Conservation (phyloP, 2,329 filamentous ascomycete species). For the Colletotrichum spinosum region DNA sequence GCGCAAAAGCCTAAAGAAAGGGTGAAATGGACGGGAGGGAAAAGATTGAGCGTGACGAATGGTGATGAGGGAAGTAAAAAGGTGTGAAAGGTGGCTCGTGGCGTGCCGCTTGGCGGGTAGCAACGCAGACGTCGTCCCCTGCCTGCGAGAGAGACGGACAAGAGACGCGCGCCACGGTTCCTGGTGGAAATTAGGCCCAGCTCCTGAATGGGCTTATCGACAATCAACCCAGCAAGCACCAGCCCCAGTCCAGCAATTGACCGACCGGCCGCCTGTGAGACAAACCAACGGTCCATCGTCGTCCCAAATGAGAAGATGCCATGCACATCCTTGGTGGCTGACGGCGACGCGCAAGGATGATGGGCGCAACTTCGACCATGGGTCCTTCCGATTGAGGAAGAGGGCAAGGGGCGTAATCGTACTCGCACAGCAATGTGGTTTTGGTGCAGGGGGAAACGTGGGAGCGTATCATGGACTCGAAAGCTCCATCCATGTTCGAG, state of each 20-base stretch:
- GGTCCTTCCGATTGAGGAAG: not conserved
- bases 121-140: conserved; percentile 20
- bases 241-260: too few relatives aligned
- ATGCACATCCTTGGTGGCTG: too few relatives aligned
- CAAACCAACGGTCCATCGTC: too few relatives aligned
- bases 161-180: conserved; percentile 29
- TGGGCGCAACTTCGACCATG: too few relatives aligned
- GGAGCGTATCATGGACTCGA: conserved; percentile 6
- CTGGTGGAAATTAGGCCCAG: conserved; percentile 36
- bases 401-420: not conserved
- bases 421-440: not conserved
- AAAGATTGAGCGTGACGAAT: conserved; percentile 1
- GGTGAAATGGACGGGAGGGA: not conserved
- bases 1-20: conserved; percentile 3
- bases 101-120: conserved; percentile 32
- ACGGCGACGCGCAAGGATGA: too few relatives aligned
- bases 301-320: too few relatives aligned
- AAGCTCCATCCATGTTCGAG: conserved; percentile 22
- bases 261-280: too few relatives aligned
- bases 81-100: conserved; percentile 1
- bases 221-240: not conserved
- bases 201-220: conserved; percentile 14
- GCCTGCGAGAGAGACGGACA: conserved; percentile 15
- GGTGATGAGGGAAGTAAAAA: not conserved
- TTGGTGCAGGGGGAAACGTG: conserved; percentile 11